Evolutionary conservation across 495 filamentous ascomycete genomes (phyloP), one percentile per base, ranked within the genome.

Genomic region (Aspergillus sclerotioniger): DNA sequence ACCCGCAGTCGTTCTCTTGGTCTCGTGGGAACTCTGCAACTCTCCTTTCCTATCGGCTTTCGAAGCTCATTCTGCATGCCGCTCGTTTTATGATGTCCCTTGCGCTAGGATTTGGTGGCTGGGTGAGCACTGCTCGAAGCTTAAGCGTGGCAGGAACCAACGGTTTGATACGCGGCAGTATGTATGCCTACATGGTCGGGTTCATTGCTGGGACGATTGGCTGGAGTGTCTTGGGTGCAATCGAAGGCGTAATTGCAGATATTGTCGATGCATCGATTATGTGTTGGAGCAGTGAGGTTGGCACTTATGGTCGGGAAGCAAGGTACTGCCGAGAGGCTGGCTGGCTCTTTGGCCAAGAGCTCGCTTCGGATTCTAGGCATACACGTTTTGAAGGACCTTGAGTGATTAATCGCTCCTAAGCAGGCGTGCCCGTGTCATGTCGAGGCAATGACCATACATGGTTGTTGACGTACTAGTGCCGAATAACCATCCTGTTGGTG

Each of bases 111-210:
- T 93, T 96, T 66, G 93, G 89, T n/a, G 94, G 90, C 25, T 98
- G 94, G 94, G 91, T 98, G n/a, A 87, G 88, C 53, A 93, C 91
- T 31, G 91, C 94, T 16, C 83, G 88, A 47, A 84, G 86, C 68
- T 73, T 95, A 12, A 72, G 71, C 21, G 74, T 88, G 16, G 74
- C 80, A 37, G 80, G 79, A 29, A 59, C 71, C 17, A 74, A 79
- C 39, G 82, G 79, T 28, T 76, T 81, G 0, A 71, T 87, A 44
- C 84, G 78, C 48, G 94, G 94, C n/a, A 96, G 91, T 64, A 77
- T 92, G 41, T 98, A 98, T 70, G 94, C 91, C 17, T 98, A 98
- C 68, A 82, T 98, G 43, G 90, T 98, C 5, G 94, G 93, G 4
- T 65, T 98, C 54, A 85, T 97, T 58, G 92, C 94, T 13, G 90